phyloP scores from a whole-genome alignment of 1,284 basidiomycete genomes.

The Quambalaria eucalypti region DNA sequence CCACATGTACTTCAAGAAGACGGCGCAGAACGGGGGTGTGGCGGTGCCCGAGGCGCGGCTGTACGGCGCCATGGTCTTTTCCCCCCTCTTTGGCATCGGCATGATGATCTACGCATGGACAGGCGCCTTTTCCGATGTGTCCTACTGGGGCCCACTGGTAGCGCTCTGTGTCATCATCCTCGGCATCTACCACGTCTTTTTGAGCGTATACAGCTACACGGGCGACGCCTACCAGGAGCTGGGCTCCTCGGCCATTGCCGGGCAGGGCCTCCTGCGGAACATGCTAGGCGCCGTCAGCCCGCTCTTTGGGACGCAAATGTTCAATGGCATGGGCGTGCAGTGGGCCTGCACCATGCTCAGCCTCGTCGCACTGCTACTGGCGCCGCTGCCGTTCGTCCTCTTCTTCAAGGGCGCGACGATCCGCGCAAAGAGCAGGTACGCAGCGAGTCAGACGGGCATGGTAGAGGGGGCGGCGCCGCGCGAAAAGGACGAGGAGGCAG shows the following conservation, averaged over 20 bases:
- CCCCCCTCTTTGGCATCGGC: constrained; percentile 23
- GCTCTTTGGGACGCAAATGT: constrained; percentile 32
- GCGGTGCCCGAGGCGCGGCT: constrained; percentile 31
- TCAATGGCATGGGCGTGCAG: constrained; percentile 28
- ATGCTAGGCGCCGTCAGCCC: constrained; percentile 28
- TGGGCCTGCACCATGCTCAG: constrained; percentile 27
- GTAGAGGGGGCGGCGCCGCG: constrained; percentile 15
- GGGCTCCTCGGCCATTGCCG: constrained; percentile 31
- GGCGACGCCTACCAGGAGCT: constrained; percentile 22
- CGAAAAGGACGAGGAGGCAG: constrained; percentile 12
- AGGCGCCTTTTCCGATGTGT: constrained; percentile 20
- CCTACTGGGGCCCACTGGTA: constrained; percentile 28
- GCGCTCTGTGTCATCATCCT: constrained; percentile 26
- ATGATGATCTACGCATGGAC: constrained; percentile 35
- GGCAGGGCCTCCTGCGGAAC: constrained; percentile 33
- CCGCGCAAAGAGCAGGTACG: constrained; percentile 27
- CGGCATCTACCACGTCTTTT: constrained; percentile 35
- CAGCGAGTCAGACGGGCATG: constrained; percentile 15
- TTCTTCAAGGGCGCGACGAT: constrained; percentile 32
- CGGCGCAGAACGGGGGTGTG: constrained; percentile 18
- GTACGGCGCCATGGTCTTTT: constrained; percentile 25
- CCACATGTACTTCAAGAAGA: constrained; percentile 22
- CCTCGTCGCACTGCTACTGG: constrained; percentile 17
- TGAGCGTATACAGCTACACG: constrained; percentile 25
- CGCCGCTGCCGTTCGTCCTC: constrained; percentile 27